A percentile compares a stretch with the other conserved stretches of the same genome.
phyloP scores from a whole-genome alignment of 2,329 filamentous ascomycete genomes.

The Trichoderma sp. region DNA sequence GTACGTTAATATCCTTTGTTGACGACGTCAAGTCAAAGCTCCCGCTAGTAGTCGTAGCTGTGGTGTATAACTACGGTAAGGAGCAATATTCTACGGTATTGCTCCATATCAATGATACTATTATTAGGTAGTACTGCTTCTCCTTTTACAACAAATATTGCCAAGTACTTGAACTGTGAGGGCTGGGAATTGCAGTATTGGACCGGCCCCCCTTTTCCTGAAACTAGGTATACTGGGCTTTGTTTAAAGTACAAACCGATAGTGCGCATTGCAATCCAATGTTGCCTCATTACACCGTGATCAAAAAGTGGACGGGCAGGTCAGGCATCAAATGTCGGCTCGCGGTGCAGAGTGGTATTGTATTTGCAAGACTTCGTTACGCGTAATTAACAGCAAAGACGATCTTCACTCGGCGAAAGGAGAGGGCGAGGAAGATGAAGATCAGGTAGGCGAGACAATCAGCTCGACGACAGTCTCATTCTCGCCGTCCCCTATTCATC shows the following conservation, averaged over 20 bases:
- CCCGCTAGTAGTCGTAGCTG: not conserved
- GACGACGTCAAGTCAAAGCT: not conserved
- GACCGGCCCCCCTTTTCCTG: conserved; percentile 12
- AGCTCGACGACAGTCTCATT: not conserved
- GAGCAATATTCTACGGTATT: not conserved
- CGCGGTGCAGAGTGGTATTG: conserved; percentile 2
- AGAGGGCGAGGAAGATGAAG: not conserved
- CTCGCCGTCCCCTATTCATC: conserved; percentile 6
- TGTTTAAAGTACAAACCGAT: not conserved
- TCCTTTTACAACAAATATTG: not conserved
- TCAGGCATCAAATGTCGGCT: not conserved
- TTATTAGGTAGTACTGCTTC: not conserved
- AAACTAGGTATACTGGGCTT: conserved; percentile 8
- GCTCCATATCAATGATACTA: not conserved
- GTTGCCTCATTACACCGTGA: conserved; percentile 1
- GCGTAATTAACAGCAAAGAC: conserved; percentile 8
- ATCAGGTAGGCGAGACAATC: not conserved
- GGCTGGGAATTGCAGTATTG: not conserved
- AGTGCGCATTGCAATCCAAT: conserved; percentile 5
- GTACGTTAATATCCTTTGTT: not conserved
- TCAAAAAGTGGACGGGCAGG: not conserved
- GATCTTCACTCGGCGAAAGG: conserved; percentile 11
- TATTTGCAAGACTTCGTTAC: not conserved
- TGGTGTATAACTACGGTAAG: not conserved
- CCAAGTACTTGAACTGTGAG: not conserved